phyloP scores from a whole-genome alignment of 352 stramenopile species.

The Globisporangium solare region DNA sequence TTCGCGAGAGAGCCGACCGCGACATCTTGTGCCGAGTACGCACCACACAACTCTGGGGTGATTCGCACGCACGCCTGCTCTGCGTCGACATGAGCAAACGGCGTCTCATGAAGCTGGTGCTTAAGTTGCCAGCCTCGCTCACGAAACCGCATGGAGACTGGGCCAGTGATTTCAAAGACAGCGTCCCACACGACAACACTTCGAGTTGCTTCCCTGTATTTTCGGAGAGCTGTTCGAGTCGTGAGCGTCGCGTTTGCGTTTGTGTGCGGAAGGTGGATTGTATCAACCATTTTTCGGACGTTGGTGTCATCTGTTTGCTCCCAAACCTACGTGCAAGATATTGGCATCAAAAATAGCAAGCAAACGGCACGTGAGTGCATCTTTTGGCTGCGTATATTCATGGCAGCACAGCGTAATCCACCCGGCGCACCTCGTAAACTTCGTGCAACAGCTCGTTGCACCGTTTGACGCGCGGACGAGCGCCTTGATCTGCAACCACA shows the following conservation, averaged over 20 bases:
- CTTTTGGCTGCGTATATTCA: too few relatives aligned
- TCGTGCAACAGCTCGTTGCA: neutral
- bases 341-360: too few relatives aligned
- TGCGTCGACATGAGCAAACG: neutral
- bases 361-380: too few relatives aligned
- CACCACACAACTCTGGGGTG: slow-evolving; percentile 9
- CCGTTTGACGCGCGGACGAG: too few relatives aligned
- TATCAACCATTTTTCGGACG: slow-evolving; percentile 7
- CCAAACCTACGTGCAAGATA: neutral
- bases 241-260: slow-evolving; percentile 7
- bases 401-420: too few relatives aligned
- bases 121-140: slow-evolving; percentile 8
- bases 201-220: slow-evolving; percentile 2
- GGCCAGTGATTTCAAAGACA: slow-evolving; percentile 4
- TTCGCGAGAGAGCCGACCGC: slow-evolving; percentile 40
- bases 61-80: slow-evolving; percentile 8
- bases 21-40: slow-evolving; percentile 11
- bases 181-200: slow-evolving; percentile 8
- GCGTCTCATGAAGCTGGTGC: neutral
- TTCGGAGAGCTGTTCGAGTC: slow-evolving; percentile 1
- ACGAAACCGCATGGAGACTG: slow-evolving; percentile 4
- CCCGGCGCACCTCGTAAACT: slow-evolving; percentile 1
- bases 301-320: slow-evolving; percentile 5
- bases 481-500: neutral
- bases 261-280: slow-evolving; percentile 4